Percentiles rank a stretch among this genome's conserved stretches.
phyloP scores from a whole-genome alignment of 176 grass and related monocot species.

The Carex parvula region DNA sequence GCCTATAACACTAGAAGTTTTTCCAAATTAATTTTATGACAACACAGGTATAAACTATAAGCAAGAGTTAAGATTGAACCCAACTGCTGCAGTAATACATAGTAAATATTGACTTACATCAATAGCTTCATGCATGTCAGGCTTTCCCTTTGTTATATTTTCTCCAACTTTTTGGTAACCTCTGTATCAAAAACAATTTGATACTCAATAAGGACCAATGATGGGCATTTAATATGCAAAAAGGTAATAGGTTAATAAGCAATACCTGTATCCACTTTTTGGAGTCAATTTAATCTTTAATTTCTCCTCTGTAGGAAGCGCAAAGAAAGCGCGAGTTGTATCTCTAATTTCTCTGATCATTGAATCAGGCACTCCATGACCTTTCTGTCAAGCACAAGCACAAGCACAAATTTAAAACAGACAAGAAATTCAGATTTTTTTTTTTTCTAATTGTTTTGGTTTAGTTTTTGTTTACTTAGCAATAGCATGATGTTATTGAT shows the following conservation, averaged over 20 bases:
- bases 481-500: background rate
- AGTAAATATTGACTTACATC: slow-evolving; percentile 57
- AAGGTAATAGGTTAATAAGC: background rate
- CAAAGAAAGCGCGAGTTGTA: slow-evolving; percentile 57
- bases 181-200: slow-evolving; percentile 29
- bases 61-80: background rate
- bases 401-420: background rate
- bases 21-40: background rate
- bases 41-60: background rate
- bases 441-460: background rate
- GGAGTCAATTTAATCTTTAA: slow-evolving; percentile 83
- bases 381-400: slow-evolving; percentile 51
- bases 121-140: slow-evolving; percentile 98
- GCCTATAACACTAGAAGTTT: slow-evolving; percentile 55
- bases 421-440: background rate
- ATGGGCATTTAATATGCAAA: background rate
- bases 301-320: slow-evolving; percentile 77
- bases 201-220: background rate
- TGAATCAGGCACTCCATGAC: slow-evolving; percentile 66
- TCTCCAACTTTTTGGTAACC: slow-evolving; percentile 75
- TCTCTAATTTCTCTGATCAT: slow-evolving; percentile 69
- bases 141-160: slow-evolving; percentile 89
- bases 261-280: slow-evolving; percentile 73
- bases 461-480: background rate
- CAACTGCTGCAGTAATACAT: background rate